Base-by-base conservation (phyloP, 176 grass and related monocot species). In the Avena insularis region DNA sequence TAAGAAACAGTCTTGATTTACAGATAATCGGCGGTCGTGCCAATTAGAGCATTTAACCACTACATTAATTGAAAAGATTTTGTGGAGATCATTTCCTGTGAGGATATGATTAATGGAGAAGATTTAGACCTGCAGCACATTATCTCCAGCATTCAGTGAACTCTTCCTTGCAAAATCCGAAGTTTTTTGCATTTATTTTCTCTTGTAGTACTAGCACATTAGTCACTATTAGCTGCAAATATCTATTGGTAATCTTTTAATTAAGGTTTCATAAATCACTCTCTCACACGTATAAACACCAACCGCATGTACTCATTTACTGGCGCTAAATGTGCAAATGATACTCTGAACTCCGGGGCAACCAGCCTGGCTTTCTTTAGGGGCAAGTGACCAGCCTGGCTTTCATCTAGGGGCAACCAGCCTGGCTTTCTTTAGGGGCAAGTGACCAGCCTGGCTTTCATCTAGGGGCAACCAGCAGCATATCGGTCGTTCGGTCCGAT, bases 251-350 rank as follows among this genome's bases (percentile, higher is more conserved):
- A 56, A 12, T 63, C 21, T 63, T 4, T 8, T 47, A 0, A 0
- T 59, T 14, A 38, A 51, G 5, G 0, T 6, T 46, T 5, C 43
- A 12, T 23, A 23, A 9, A 43, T 81, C 61, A 66, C 2, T 20
- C 47, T 21, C 27, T 40, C 75, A 20, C 75, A 6, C 17, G 7
- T 6, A 38, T 48, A 48, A 0, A 17, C 20, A 64, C 68, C 46
- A 55, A 65, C 50, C 15, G 4, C 33, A 69, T 40, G 21, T 40
- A 25, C 57, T 38, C 77, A 82, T 82, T 92, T 68, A 92, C 77
- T 90, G 65, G 56, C 85, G 86, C 86, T 97, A 46, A 92, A 90
- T 87, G 17, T 84, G 62, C 70, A 89, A 92, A 91, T 62, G 79
- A 88, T 85, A 55, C 73, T 87, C 85, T 89, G 29, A 89, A 97